These are phyloP conservation scores for Arctium lappa DNA, from an alignment of 129 eudicot genomes.

Conservation along the genomic window DNA sequence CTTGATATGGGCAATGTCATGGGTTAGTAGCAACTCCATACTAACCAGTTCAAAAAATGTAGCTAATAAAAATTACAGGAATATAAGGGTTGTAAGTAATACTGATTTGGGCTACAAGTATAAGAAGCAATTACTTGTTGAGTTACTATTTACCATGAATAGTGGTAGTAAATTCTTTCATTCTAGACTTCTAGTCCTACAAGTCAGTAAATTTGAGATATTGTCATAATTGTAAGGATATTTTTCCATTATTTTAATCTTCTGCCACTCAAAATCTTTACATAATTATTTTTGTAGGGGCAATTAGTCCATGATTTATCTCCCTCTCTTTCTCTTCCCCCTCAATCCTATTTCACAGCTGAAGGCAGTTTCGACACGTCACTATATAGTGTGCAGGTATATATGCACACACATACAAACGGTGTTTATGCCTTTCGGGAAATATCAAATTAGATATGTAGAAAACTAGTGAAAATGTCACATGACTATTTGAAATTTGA, in stretches of 20 bases:
- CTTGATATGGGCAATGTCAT: neutral
- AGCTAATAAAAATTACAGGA: neutral
- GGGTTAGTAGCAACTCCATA: neutral
- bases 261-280: no score
- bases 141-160: neutral
- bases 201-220: neutral
- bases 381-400: neutral
- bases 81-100: neutral
- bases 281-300: no score
- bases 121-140: neutral
- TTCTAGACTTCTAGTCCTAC: neutral
- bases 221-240: no score
- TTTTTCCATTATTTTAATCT: no score
- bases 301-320: neutral
- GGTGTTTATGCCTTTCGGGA: neutral
- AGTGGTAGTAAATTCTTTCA: neutral
- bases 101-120: neutral
- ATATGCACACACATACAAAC: neutral
- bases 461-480: neutral
- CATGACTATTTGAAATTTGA: neutral
- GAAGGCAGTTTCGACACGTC: neutral
- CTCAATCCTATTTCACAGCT: neutral
- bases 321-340: neutral
- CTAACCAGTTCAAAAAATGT: neutral
- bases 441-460: neutral